Percentiles rank a stretch among this genome's conserved stretches.
phyloP scores from a whole-genome alignment of 768 basidiomycete genomes.

The Filobasidium floriforme region DNA sequence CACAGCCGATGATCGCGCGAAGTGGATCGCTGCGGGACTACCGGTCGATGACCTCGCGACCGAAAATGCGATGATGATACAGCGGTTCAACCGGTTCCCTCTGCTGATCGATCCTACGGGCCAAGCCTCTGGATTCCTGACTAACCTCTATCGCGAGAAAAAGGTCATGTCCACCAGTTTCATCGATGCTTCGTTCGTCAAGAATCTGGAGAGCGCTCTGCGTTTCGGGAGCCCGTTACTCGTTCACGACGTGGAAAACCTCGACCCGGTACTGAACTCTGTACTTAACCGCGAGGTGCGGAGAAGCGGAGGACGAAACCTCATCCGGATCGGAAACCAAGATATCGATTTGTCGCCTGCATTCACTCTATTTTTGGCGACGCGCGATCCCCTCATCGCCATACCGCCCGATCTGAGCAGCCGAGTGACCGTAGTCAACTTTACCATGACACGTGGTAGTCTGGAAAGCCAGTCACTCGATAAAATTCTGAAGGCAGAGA shows the following conservation, averaged over 20 bases:
- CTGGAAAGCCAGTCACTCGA: constrained; percentile 96
- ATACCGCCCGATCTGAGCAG: constrained; percentile 99
- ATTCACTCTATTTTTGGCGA: constrained; percentile 99
- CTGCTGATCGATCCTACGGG: constrained; percentile 97
- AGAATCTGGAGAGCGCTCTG: constrained; percentile 94
- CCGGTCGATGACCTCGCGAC: constrained; percentile 92
- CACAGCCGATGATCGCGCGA: constrained; percentile 88
- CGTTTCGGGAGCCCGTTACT: constrained; percentile 96
- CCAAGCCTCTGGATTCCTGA: constrained; percentile 86
- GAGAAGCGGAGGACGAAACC: constrained; percentile 89
- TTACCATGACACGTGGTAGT: constrained; percentile 98
- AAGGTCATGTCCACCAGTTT: constrained; percentile 98
- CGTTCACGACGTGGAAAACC: constrained; percentile 94
- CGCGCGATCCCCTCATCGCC: constrained; percentile 91
- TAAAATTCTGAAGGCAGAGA: constrained; percentile 91
- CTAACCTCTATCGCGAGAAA: constrained; percentile 88
- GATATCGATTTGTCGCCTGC: constrained; percentile 99
- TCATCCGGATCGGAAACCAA: constrained; percentile 92
- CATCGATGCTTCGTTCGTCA: constrained; percentile 96
- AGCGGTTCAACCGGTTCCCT: constrained; percentile 94
- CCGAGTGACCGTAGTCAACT: constrained; percentile 90
- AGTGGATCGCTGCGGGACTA: constrained; percentile 92
- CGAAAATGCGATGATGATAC: constrained; percentile 99
- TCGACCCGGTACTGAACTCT: constrained; percentile 94
- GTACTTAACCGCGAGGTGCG: constrained; percentile 95